phyloP scores from a whole-genome alignment of 441 rosid species.

The Syzygium malaccense region DNA sequence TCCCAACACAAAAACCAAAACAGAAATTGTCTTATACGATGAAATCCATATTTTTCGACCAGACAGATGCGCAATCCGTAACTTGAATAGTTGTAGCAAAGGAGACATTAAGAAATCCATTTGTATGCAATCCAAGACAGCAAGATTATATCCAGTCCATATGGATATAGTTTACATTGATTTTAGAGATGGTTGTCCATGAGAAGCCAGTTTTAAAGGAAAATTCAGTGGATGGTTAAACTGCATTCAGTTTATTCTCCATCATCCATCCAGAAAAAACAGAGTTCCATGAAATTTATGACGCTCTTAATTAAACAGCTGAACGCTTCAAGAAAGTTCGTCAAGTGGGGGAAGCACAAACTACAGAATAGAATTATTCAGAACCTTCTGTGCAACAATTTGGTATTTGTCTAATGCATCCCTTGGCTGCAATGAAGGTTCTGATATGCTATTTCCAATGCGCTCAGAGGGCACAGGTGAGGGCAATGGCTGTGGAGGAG shows the following conservation, averaged over 20 bases:
- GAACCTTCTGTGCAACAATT: slow-evolving; percentile 79
- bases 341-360: neutral
- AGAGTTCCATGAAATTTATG: neutral
- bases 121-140: neutral
- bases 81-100: neutral
- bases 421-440: slow-evolving; percentile 74
- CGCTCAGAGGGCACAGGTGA: slow-evolving; percentile 59
- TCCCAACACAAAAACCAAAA: neutral
- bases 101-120: neutral
- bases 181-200: neutral
- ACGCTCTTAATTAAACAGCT: neutral
- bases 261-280: neutral
- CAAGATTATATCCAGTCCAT: neutral
- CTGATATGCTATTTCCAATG: slow-evolving; percentile 43
- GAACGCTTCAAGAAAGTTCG: neutral
- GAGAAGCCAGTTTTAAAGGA: neutral
- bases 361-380: neutral
- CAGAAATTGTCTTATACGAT: neutral
- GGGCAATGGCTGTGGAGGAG: slow-evolving; percentile 42
- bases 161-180: neutral
- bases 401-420: slow-evolving; percentile 95
- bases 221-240: neutral
- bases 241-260: neutral
- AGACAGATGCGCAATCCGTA: neutral
- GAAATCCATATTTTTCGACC: neutral